phyloP scores from a whole-genome alignment of 805 yeast species.

The Brettanomyces custersianus region DNA sequence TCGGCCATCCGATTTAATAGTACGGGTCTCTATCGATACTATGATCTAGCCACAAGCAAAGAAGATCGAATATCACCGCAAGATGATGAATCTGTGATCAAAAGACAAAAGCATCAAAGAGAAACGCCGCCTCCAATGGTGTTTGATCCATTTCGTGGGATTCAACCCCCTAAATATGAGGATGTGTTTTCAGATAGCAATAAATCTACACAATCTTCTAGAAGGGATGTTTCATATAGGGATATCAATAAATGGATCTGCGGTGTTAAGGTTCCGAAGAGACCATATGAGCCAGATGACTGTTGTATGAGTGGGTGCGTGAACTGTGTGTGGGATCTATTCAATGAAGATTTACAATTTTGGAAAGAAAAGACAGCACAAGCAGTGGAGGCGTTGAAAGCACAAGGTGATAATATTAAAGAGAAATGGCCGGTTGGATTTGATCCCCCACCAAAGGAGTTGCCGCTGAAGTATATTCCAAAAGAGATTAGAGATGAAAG shows the following conservation, averaged over 20 bases:
- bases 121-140: constrained; percentile 9
- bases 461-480: constrained; percentile 37
- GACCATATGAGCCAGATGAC: constrained; percentile 86
- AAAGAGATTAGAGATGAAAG: constrained; percentile 20
- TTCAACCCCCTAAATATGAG: constrained; percentile 14
- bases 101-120: not conserved
- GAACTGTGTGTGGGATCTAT: constrained; percentile 94
- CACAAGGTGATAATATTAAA: constrained; percentile 33
- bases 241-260: constrained; percentile 29
- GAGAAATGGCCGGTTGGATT: constrained; percentile 59
- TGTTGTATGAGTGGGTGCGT: constrained; percentile 98
- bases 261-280: constrained; percentile 74
- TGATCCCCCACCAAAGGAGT: constrained; percentile 42
- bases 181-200: constrained; percentile 23
- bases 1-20: too few species aligned
- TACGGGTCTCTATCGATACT: too few species aligned
- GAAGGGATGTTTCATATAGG: constrained; percentile 29
- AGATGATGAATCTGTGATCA: not conserved
- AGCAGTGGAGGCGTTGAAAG: constrained; percentile 40
- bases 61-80: too few species aligned
- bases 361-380: constrained; percentile 57
- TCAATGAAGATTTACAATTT: constrained; percentile 76
- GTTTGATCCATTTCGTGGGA: constrained; percentile 19
- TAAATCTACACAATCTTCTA: constrained; percentile 24
- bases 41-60: too few species aligned